A percentile compares a stretch with the other conserved stretches of the same genome.
These are phyloP conservation scores for Phytophthora pisi DNA, from an alignment of 352 stramenopile species.

Conservation along the genomic window DNA sequence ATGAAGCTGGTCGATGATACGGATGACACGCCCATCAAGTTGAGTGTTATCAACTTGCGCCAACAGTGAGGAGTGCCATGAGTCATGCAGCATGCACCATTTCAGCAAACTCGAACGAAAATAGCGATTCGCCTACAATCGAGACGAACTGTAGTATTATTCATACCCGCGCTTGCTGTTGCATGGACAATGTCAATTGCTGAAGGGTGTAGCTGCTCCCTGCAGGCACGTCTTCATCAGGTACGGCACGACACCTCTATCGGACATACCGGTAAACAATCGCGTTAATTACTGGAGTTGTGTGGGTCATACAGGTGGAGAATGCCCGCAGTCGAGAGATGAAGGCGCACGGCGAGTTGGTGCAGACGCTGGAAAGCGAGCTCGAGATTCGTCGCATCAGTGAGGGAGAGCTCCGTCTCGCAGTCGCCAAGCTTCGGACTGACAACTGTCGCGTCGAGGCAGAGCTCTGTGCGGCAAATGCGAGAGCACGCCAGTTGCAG, in stretches of 20 bases:
- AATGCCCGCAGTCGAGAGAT: conserved; percentile 54
- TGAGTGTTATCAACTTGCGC: no score
- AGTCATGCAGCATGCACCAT: no score
- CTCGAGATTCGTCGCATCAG: conserved; percentile 23
- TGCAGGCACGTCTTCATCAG: conserved; percentile 52
- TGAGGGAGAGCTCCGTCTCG: conserved; percentile 46
- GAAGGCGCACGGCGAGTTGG: conserved; percentile 45
- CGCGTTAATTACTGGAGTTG: not conserved
- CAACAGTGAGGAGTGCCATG: no score
- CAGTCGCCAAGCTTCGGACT: conserved; percentile 46
- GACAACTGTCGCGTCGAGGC: conserved; percentile 56
- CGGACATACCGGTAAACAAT: not conserved
- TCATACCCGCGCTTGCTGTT: not conserved
- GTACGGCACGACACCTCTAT: conserved; percentile 7
- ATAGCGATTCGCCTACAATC: not conserved
- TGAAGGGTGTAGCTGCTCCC: conserved; percentile 23
- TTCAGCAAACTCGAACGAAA: not conserved
- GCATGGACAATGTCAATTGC: conserved; percentile 9
- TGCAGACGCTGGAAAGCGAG: conserved; percentile 43
- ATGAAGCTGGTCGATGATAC: not conserved
- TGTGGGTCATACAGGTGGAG: conserved; percentile 38
- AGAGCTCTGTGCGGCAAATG: conserved; percentile 22
- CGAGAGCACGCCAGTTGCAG: conserved; percentile 25
- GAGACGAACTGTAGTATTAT: no score
- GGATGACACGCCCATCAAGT: not conserved